Evolutionary conservation across 129 eudicot genomes (phyloP).

Genomic region (Ambrosia trifida): DNA sequence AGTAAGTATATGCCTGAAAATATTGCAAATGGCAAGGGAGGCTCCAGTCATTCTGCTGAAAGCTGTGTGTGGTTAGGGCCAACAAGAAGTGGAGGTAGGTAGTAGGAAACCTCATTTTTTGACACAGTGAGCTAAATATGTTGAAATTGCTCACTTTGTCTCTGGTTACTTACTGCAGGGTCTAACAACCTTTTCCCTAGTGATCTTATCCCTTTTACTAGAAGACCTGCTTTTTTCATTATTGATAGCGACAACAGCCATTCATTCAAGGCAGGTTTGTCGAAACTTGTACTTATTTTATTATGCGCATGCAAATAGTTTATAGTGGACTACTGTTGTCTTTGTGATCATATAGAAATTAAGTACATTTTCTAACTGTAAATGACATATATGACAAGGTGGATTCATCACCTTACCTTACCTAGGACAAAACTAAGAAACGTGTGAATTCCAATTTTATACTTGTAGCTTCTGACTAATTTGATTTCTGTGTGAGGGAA

Average conservation of each 20-base stretch:
- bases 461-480: neutral
- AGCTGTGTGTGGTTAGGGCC: constrained; percentile 74
- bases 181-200: constrained; percentile 74
- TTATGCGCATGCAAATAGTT: neutral
- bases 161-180: constrained; percentile 60
- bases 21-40: constrained; percentile 51
- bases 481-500: neutral
- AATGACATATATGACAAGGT: neutral
- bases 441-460: neutral
- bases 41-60: constrained; percentile 53
- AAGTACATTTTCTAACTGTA: neutral
- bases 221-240: constrained; percentile 86
- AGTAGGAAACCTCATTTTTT: constrained; percentile 16
- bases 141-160: neutral
- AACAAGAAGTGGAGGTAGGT: constrained; percentile 78
- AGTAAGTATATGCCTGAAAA: constrained; percentile 40
- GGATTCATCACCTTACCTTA: constrained; percentile 9
- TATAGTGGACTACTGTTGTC: neutral
- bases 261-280: constrained; percentile 99
- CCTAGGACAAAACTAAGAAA: neutral
- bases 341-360: neutral
- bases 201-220: constrained; percentile 86
- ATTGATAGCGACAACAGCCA: constrained; percentile 97
- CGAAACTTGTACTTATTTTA: constrained; percentile 40
- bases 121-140: constrained; percentile 10